phyloP scores from a whole-genome alignment of 768 basidiomycete species.

The Boletus coccyginus region DNA sequence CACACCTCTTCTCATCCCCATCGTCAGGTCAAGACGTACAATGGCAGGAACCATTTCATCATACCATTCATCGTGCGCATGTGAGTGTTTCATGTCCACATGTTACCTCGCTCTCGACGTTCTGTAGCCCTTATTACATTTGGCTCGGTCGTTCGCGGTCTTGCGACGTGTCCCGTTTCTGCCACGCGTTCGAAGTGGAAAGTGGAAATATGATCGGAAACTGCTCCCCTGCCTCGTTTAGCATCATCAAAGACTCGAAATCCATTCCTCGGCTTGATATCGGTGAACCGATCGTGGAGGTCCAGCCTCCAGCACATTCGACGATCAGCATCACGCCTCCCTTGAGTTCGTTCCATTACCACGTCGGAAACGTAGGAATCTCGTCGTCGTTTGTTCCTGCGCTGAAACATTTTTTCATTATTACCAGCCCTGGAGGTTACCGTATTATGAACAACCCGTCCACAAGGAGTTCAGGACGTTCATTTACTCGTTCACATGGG shows the following conservation, averaged over 20 bases:
- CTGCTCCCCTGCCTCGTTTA: slow-evolving; percentile 40
- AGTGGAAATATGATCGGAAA: slow-evolving; percentile 58
- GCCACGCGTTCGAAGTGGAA: slow-evolving; percentile 61
- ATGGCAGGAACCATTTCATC: slow-evolving; percentile 69
- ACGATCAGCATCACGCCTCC: slow-evolving; percentile 53
- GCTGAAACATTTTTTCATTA: not conserved
- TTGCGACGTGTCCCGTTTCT: slow-evolving; percentile 53
- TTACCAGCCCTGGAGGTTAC: slow-evolving; percentile 58
- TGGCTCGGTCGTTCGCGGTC: slow-evolving; percentile 69
- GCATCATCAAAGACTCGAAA: slow-evolving; percentile 35
- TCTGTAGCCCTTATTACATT: slow-evolving; percentile 62
- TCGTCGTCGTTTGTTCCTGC: not conserved
- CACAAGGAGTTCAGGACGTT: slow-evolving; percentile 67
- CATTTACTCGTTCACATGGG: slow-evolving; percentile 65
- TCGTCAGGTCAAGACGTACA: slow-evolving; percentile 57
- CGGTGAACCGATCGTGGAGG: slow-evolving; percentile 36
- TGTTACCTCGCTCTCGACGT: not conserved
- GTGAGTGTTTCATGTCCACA: slow-evolving; percentile 28
- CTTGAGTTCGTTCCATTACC: slow-evolving; percentile 63
- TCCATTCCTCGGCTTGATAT: slow-evolving; percentile 41
- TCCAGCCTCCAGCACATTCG: slow-evolving; percentile 21
- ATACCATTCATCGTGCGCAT: slow-evolving; percentile 67
- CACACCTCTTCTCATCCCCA: not conserved
- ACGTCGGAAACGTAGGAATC: slow-evolving; percentile 43
- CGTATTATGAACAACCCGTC: slow-evolving; percentile 65